These are phyloP conservation scores for Diaporthe destruens DNA, from an alignment of 2,329 filamentous ascomycete species.

Conservation along the genomic window DNA sequence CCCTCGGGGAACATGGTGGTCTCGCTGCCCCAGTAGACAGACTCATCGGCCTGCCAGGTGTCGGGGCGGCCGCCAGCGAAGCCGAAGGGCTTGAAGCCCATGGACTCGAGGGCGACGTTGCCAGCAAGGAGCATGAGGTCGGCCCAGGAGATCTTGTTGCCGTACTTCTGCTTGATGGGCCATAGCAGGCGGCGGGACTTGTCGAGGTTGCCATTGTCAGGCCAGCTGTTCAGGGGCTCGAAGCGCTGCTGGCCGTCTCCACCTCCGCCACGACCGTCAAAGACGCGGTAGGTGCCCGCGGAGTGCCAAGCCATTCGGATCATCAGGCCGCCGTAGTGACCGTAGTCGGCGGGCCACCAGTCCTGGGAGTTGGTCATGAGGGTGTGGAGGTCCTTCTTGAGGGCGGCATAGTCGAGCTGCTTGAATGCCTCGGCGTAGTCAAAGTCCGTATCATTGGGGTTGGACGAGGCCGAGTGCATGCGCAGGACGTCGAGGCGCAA, in stretches of 20 bases:
- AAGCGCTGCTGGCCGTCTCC: slow-evolving; percentile 83
- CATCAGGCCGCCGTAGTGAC: slow-evolving; percentile 85
- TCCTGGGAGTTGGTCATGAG: slow-evolving; percentile 84
- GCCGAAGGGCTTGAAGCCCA: slow-evolving; percentile 78
- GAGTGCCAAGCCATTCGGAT: slow-evolving; percentile 87
- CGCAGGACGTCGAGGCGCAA: slow-evolving; percentile 79
- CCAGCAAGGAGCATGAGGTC: slow-evolving; percentile 77
- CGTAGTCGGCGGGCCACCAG: slow-evolving; percentile 86
- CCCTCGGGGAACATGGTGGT: slow-evolving; percentile 73
- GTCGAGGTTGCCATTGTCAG: slow-evolving; percentile 80
- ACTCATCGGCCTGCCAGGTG: slow-evolving; percentile 79
- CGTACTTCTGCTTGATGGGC: slow-evolving; percentile 86
- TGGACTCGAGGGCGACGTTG: slow-evolving; percentile 81
- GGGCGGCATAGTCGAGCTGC: slow-evolving; percentile 74
- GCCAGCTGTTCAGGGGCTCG: slow-evolving; percentile 83
- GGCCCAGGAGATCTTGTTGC: slow-evolving; percentile 82
- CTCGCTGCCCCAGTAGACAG: slow-evolving; percentile 81
- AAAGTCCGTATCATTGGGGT: slow-evolving; percentile 75
- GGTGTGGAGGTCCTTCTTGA: slow-evolving; percentile 80
- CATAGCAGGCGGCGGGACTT: slow-evolving; percentile 81
- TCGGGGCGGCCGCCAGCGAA: slow-evolving; percentile 78
- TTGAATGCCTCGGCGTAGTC: slow-evolving; percentile 81
- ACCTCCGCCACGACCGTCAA: slow-evolving; percentile 80
- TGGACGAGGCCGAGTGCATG: slow-evolving; percentile 73
- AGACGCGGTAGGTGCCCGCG: slow-evolving; percentile 81